Evolutionary conservation across 2,329 filamentous ascomycete species (phyloP).

Genomic region (Orbilia quercus): DNA sequence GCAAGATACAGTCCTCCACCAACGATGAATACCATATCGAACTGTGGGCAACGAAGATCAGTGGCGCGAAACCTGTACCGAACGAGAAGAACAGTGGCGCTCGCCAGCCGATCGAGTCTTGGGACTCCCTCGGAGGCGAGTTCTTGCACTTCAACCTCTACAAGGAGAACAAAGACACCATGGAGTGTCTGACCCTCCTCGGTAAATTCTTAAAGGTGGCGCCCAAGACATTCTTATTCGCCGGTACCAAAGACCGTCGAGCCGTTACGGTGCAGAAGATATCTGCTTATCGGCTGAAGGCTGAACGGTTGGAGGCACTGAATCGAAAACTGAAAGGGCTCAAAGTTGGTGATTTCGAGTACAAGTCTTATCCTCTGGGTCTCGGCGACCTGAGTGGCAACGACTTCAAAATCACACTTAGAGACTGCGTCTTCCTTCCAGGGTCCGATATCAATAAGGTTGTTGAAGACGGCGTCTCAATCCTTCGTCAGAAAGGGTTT

Average conservation of each 20-base stretch:
- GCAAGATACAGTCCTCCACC: constrained; percentile 80
- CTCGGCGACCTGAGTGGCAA: constrained; percentile 89
- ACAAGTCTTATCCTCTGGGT: constrained; percentile 76
- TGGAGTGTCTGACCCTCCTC: constrained; percentile 85
- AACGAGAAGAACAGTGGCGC: constrained; percentile 54
- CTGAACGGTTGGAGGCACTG: constrained; percentile 73
- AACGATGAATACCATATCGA: constrained; percentile 53
- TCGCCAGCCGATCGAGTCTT: constrained; percentile 41
- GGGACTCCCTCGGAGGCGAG: constrained; percentile 68
- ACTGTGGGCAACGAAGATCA: constrained; percentile 60
- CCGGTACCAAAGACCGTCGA: constrained; percentile 90
- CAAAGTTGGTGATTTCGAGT: constrained; percentile 81
- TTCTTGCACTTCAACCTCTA: constrained; percentile 91
- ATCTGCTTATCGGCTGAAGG: constrained; percentile 72
- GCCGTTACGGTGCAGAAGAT: constrained; percentile 87
- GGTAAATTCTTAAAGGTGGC: constrained; percentile 75
- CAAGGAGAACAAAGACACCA: constrained; percentile 97
- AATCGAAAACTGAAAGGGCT: constrained; percentile 68
- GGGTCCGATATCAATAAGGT: constrained; percentile 63
- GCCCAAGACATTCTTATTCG: constrained; percentile 77
- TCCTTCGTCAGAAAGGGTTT: constrained; percentile 80
- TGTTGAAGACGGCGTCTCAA: constrained; percentile 72
- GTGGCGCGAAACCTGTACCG: constrained; percentile 59
- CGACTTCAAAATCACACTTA: constrained; percentile 90
- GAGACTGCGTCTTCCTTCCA: constrained; percentile 76